A percentile compares a stretch with the other conserved stretches of the same genome.
phyloP scores from a whole-genome alignment of 208 protist genomes.

The Entamoeba invadens region DNA sequence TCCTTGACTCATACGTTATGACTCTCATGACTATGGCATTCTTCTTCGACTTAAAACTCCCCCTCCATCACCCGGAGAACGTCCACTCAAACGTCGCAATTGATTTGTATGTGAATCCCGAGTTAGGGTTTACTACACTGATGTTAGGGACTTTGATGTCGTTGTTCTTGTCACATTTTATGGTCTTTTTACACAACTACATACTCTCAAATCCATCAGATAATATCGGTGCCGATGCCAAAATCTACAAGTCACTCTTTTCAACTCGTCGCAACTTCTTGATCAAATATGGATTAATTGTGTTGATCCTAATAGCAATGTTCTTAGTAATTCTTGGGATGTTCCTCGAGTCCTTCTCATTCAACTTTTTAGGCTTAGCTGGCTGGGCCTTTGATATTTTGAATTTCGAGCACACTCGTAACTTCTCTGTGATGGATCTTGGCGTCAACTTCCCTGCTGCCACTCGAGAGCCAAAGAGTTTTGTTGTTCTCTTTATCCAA shows the following conservation, averaged over 20 bases:
- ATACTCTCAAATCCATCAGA: too few species aligned
- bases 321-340: too few species aligned
- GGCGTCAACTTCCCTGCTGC: not conserved
- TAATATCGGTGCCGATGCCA: too few species aligned
- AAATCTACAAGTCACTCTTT: too few species aligned
- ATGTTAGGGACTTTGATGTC: slow-evolving; percentile 38
- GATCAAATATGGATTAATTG: too few species aligned
- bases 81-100: not conserved
- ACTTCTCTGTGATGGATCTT: not conserved
- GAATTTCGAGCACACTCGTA: not conserved
- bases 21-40: slow-evolving; percentile 62
- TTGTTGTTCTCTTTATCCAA: not conserved
- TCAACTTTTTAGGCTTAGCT: not conserved
- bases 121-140: slow-evolving; percentile 36
- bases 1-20: slow-evolving; percentile 71
- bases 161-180: slow-evolving; percentile 30
- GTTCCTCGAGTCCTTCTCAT: not conserved
- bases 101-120: slow-evolving; percentile 28
- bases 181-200: slow-evolving; percentile 32
- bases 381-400: not conserved
- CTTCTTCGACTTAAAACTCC: not conserved
- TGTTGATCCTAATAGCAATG: too few species aligned
- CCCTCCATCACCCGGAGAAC: slow-evolving; percentile 11
- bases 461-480: not conserved
- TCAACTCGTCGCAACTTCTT: too few species aligned